Evolutionary conservation across 139 green algal genomes (phyloP), one percentile per base, ranked within the genome.

Genomic region (Asterochloris erici): DNA sequence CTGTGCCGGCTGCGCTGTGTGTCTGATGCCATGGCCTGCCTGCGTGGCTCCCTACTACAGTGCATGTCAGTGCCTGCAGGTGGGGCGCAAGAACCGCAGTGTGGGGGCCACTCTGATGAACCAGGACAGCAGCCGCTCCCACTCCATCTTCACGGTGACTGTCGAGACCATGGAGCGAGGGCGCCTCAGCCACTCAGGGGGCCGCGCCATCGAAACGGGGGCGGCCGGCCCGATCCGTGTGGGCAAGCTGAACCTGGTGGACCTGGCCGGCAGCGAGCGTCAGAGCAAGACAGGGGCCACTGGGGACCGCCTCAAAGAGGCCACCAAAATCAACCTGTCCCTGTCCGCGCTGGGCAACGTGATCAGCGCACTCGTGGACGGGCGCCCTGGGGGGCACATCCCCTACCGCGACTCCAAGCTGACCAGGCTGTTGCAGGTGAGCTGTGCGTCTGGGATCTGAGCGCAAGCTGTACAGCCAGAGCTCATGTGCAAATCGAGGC

Each of bases 231-330:
- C 94, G 82, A 90, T 97, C n/a, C 86, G 89, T 16, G 90, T 94
- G 60, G 91, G 93, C 29, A 96, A 95, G 87, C 90, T 98, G 14
- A 95, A 98, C 87, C 79, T 98, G 77, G 94, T 98, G 26, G 95
- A 98, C 79, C 85, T 98, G 68, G 95, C 95, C 6, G 95, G 94
- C 29, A 91, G 81, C 81, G 94, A 98, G 85, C 85, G 94, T 21
- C 66, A 78, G 54, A 75, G 77, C 76, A 89, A 94, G 86, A 95
- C 92, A 29, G 91, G 95, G 80, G 94, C 94, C 69, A 85, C 80
- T 0, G 93, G 93, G 0, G 89, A 95, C 85, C 92, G 94, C 85
- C 85, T 96, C 62, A 85, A 90, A 15, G 93, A 96, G 77, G 93
- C 91, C n/a, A 91, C 93, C 66, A 95, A 95, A 85, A 96, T 96